Evolutionary conservation across 2,329 filamentous ascomycete species (phyloP).

Genomic region (Rutstroemia sp.): DNA sequence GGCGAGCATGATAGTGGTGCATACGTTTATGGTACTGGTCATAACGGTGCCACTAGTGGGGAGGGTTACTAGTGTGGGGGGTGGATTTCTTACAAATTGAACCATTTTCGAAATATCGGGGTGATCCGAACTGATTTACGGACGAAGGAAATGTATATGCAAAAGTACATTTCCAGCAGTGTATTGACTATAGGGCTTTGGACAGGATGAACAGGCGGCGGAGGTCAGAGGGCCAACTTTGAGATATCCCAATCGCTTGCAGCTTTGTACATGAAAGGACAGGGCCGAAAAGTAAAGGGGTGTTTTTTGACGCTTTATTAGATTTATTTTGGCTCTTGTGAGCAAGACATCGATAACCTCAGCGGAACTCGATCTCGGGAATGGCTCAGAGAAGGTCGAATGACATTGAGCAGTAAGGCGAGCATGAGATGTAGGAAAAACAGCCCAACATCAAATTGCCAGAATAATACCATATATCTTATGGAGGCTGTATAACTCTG

Average conservation of each 20-base stretch:
- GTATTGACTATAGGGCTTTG: constrained; percentile 27
- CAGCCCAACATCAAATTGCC: constrained; percentile 16
- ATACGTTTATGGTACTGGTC: constrained; percentile 40
- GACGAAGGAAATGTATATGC: not conserved
- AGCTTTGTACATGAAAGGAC: constrained; percentile 25
- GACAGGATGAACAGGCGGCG: constrained; percentile 13
- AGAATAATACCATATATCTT: constrained; percentile 11
- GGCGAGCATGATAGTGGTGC: constrained; percentile 30
- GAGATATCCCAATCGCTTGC: constrained; percentile 9
- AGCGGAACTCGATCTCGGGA: constrained; percentile 9
- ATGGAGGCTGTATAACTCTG: constrained; percentile 4
- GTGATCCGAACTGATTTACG: not conserved
- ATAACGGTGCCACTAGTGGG: constrained; percentile 44
- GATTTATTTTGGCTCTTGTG: constrained; percentile 25
- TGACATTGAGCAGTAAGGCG: constrained; percentile 14
- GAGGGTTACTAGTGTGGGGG: constrained; percentile 21
- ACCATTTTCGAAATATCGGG: not conserved
- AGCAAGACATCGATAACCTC: constrained; percentile 20
- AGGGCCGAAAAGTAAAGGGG: constrained; percentile 23
- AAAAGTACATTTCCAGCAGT: constrained; percentile 19
- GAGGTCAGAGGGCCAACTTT: constrained; percentile 11
- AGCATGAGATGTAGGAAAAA: constrained; percentile 26
- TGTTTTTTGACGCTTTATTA: constrained; percentile 23
- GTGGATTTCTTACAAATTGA: constrained; percentile 8
- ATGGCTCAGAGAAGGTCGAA: constrained; percentile 2